Evolutionary conservation across 129 eudicot species (phyloP), one percentile per base, ranked within the genome.

Genomic region (Flaveria ramosissima): DNA sequence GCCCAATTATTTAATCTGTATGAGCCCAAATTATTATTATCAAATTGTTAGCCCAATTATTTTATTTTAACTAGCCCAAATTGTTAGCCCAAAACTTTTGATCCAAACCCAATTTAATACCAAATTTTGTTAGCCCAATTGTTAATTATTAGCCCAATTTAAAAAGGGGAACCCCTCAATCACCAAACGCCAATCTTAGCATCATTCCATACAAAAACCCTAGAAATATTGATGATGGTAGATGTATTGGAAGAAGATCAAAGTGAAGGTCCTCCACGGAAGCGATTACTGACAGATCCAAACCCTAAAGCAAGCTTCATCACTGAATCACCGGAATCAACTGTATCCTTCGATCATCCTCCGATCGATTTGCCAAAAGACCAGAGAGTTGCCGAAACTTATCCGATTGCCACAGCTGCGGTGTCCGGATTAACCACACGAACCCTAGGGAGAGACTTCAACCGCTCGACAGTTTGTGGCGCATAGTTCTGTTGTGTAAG

Each of bases 341-440:
- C 77, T 13, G 52, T 80, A 24, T 86, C 89, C 6, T 84, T 83
- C n/a, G 85, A 73, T 86, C 86, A 7, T 80, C 83, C 3, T 56
- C 84, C 1, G 81, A 63, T 67, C 77, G 72, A 15, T 15, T 53
- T 42, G 70, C 43, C 2, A 87, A 75, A 88, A 81, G 68, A 93
- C 98, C 7, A 71, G 96, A 45, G 90, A 91, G 42, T 75, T 81
- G 62, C 97, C 99, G 10, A n/a, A 95, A 92, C 64, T 60, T 91
- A 16, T 92, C 91, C 27, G 90, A 89, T 70, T 95, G 96, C 78
- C 97, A 86, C 43, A 15, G 89, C 70, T 91, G 99, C 50, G 77
- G 77, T 24, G 61, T 69, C 72, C 87, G 87, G 7, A 71, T 85
- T 51, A 89, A 84, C 62, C 60, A 71, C 81, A 77, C 90, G 4